A percentile compares a stretch with the other conserved stretches of the same genome.
Evolutionary conservation across 495 filamentous ascomycete genomes (phyloP).

Genomic region (Gamarada debralockiae): DNA sequence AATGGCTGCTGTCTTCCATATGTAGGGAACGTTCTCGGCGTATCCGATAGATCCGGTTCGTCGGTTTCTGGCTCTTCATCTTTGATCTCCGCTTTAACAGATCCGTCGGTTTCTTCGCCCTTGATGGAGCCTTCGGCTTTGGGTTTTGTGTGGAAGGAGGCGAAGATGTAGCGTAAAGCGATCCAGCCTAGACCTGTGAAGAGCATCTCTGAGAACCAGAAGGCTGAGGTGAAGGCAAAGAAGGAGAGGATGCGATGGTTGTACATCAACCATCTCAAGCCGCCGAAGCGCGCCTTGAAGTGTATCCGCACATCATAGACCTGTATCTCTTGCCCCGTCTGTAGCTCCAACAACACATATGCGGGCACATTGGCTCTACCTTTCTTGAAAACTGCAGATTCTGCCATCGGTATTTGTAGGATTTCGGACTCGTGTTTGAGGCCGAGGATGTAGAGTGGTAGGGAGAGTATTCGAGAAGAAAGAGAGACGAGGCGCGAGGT

Average conservation of each 20-base stretch:
- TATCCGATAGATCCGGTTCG: constrained; percentile 36
- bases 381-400: constrained; percentile 58
- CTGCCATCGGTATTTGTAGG: constrained; percentile 68
- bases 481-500: constrained; percentile 49
- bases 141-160: neutral
- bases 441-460: constrained; percentile 60
- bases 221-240: constrained; percentile 58
- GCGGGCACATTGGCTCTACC: constrained; percentile 53
- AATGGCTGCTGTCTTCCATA: constrained; percentile 46
- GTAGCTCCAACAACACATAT: constrained; percentile 60
- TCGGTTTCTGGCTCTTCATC: constrained; percentile 22
- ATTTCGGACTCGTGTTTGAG: constrained; percentile 38
- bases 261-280: constrained; percentile 84
- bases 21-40: constrained; percentile 53
- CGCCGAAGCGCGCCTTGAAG: constrained; percentile 68
- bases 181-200: constrained; percentile 58
- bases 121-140: neutral
- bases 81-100: constrained; percentile 29
- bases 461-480: constrained; percentile 31
- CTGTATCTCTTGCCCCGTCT: constrained; percentile 62
- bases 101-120: constrained; percentile 14
- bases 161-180: constrained; percentile 37
- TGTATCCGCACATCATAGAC: constrained; percentile 66
- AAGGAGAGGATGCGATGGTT: constrained; percentile 68
- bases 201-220: constrained; percentile 70